Percentiles rank a stretch among this genome's conserved stretches.
Evolutionary conservation across 177 flowering plant species (phyloP).

Genomic region (Vitis hybrid): DNA sequence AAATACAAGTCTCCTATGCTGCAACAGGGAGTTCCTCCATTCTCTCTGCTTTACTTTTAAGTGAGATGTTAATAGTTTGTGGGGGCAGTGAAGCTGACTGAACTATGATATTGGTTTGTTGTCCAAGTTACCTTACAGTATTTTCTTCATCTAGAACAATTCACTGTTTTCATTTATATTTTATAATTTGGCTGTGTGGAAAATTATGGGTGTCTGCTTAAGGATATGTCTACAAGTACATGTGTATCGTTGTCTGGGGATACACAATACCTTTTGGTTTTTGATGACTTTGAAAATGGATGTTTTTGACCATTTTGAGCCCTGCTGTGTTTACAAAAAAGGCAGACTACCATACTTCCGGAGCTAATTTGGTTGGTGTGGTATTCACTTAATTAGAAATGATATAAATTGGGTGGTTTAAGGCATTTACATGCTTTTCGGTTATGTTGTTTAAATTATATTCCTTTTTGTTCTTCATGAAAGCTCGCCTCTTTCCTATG

Average conservation of each 20-base stretch:
- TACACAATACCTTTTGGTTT: constrained; percentile 30
- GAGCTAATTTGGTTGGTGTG: background rate
- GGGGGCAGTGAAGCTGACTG: constrained; percentile 23
- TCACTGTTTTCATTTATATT: constrained; percentile 12
- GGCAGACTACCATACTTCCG: background rate
- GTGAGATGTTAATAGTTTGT: constrained; percentile 27
- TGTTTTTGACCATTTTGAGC: constrained; percentile 14
- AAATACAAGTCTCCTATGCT: constrained; percentile 13
- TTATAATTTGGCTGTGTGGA: constrained; percentile 19
- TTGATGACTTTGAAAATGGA: constrained; percentile 6
- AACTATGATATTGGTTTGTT: constrained; percentile 25
- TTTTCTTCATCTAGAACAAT: constrained; percentile 12
- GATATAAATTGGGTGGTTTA: too few relatives aligned
- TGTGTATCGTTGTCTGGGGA: constrained; percentile 25
- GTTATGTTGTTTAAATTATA: too few relatives aligned
- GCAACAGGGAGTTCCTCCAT: background rate
- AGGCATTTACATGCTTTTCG: too few relatives aligned
- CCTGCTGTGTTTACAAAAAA: background rate
- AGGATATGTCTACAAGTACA: constrained; percentile 20
- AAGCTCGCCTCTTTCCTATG: too few relatives aligned
- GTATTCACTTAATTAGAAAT: too few relatives aligned
- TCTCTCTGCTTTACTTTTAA: constrained; percentile 10
- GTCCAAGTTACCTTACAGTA: constrained; percentile 17
- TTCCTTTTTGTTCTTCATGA: too few relatives aligned
- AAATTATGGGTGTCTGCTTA: constrained; percentile 13